Evolutionary conservation across 2,329 filamentous ascomycete species (phyloP), one percentile per base, ranked within the genome.

Genomic region (Cadophora luteo-olivacea): DNA sequence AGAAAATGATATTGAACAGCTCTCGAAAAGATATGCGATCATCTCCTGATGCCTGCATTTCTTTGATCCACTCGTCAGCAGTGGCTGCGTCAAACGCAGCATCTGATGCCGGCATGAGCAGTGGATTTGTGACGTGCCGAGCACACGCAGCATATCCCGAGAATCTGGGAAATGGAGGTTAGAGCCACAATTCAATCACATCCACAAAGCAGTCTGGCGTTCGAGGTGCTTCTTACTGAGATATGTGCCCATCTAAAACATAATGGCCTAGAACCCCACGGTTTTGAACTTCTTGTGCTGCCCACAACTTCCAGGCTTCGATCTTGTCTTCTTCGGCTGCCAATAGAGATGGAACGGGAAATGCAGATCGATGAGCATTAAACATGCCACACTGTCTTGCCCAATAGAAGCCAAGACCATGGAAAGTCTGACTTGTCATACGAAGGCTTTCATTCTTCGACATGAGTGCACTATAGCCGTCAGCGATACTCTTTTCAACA

Each of bases 121-220:
- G 74, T 0, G 78, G 76, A 61, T 82, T 83, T 14, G 79, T 77
- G 8, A 80, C 78, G 70, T 83, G 81, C 7, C 79, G 78, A 79
- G 75, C 61, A 48, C 66, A 68, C 12, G 41, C 51, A 36, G 61
- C 38, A 16, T 68, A 64, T 16, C 66, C 66, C 22, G 66, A 45
- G 41, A 45, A 45, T 6, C 41, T 45, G 41, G 6, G 7, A 45
- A 45, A 19, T 19, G 4, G 14, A 45, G 16, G 6, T 45, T 45
- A 45, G 41, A 14, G 12, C 12, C 36, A 14, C 3, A 5, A 38
- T 45, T 45, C 41, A 6, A 45, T 19, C 14, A 45, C 4, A 14
- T 45, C 4, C 4, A 19, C 14, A 19, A 45, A 45, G 41, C 8
- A 6, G 14, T 5, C 41, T 19, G 16, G 12, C 16, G 12, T 45